Base-by-base conservation (phyloP, 2,329 filamentous ascomycete species). In the Pezizomycotina sp. region DNA sequence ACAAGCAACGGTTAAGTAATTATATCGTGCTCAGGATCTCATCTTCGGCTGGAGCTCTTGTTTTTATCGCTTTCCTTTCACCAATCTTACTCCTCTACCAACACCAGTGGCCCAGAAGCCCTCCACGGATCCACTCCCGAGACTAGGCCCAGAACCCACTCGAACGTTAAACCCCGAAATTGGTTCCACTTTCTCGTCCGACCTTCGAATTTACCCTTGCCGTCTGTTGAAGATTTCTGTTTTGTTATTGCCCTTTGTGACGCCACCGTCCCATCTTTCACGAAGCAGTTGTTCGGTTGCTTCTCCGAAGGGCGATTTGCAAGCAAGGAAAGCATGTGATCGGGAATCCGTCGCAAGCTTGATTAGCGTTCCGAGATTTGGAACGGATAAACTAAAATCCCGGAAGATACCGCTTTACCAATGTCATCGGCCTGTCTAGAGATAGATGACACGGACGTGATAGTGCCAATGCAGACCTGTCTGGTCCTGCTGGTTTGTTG, bases 171-270 rank as follows among this genome's bases (percentile, higher is more conserved):
- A 6, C 41, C 41, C 14, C 25, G 36, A 30, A 33, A 33, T 4
- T 44, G 36, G 12, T 27, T 39, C 41, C 41, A 44, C 26, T 44
- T 44, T 29, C 41, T 40, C 30, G 41, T 34, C 25, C 41, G 34
- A 3, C 41, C 41, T 31, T 44, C 41, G 31, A 36, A 44, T 23
- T 44, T 40, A 6, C 34, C 30, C 22, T 30, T n/a, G n/a, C n/a
- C 27, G 15, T 29, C 19, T 4, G 20, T 29, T 14, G 20, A 27
- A 16, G 33, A 27, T 16, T 14, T 21, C 24, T 6, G 21, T 22
- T 26, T 36, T 39, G 4, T 34, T 26, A 15, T 34, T 40, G 25
- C 34, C 38, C 29, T 44, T 44, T 13, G 41, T 36, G n/a, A 44
- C 41, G 15, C 41, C 41, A 8, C 41, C 41, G 15, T 44, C 36